Evolutionary conservation across 306 rosid genomes (phyloP), one percentile per base, ranked within the genome.

Genomic region (Rosa lucieae): DNA sequence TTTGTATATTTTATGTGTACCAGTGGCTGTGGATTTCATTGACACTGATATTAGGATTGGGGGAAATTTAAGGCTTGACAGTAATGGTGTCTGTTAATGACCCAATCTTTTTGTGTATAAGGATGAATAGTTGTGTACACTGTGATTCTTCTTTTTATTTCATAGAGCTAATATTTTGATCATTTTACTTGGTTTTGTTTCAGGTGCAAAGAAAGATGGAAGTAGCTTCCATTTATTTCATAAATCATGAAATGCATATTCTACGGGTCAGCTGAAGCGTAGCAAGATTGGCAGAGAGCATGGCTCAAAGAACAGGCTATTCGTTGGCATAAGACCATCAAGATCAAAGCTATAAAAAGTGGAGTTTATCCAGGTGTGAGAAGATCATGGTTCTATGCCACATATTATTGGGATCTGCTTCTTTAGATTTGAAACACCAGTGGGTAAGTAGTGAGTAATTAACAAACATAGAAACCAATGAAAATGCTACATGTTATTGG

Each of bases 141-240:
- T 37, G n/a, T 37, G 35, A 48, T 53, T 73, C 76, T 14, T 75
- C 56, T 43, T 51, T 21, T 56, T 13, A 21, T 17, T 4, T 10
- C 32, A 72, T 51, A n/a, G 10, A 44, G 74, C 56, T 70, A 46
- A 39, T 18, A 29, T 46, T 11, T 32, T 20, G 11, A 69, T 62
- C 70, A 20, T 65, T 18, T n/a, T 29, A 35, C 70, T 20, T 78
- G 49, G 17, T 59, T 74, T 40, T 23, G 49, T 77, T 85, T 84
- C 87, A 95, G 99, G 96, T 80, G 90, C 92, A 70, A 91, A 82
- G 82, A 95, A 88, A 83, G 98, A 95, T 88, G 98, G 99, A 79
- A 88, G 82, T 58, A 84, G 84, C 77, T 75, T 83, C 62, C 96
- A 92, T 80, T 91, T 95, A 83, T 95, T 92, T 79, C 94, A 95